Base-by-base conservation (phyloP, 257 asterid species). In the Solanum neorickii region DNA sequence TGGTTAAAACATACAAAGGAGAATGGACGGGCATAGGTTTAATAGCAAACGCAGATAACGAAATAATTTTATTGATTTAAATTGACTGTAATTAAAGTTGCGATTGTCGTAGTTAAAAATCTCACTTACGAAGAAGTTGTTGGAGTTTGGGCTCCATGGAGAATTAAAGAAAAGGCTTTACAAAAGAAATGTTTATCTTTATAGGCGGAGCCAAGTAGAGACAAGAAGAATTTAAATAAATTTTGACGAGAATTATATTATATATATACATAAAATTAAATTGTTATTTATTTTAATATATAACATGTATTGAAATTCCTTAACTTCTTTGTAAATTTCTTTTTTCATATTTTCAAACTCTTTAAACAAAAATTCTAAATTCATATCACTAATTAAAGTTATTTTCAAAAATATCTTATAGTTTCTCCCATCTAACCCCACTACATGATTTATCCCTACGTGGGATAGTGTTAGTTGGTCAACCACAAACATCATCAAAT, bases 41-140 rank as follows among this genome's bases (percentile, higher is more conserved):
- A 59, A 59, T 59, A 21, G 13, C 4, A 2, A 59, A 59, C 9
- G 10, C 4, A 2, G 2, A 52, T 1, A 16, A 0, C 0, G 0
- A 0, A 49, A 52, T 52, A 16, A 16, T 0, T 52, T 52, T 52
- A 52, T 52, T 3, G 23, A 9, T 8, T 0, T 52, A 7, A 52
- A 52, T 15, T 1, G 9, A 5, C 9, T 49, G 5, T 5, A 49
- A 0, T 49, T 6, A 49, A 49, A 49, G 2, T 49, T 15, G 9
- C 0, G 7, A 2, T 2, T 49, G 16, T 1, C 3, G 0, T 8
- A 0, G 16, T 49, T 1, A 20, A 2, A 14, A 21, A 21, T 21
- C 27, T 21, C 12, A 59, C 27, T 21, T 21, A 1, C 6, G 5
- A 21, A 59, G 27, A 21, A 21, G n/a, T 59, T 59, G 13, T 59